Percentiles rank a stretch among this genome's conserved stretches.
Evolutionary conservation across 2,329 filamentous ascomycete species (phyloP).

Genomic region (Fusarium caatingaense): DNA sequence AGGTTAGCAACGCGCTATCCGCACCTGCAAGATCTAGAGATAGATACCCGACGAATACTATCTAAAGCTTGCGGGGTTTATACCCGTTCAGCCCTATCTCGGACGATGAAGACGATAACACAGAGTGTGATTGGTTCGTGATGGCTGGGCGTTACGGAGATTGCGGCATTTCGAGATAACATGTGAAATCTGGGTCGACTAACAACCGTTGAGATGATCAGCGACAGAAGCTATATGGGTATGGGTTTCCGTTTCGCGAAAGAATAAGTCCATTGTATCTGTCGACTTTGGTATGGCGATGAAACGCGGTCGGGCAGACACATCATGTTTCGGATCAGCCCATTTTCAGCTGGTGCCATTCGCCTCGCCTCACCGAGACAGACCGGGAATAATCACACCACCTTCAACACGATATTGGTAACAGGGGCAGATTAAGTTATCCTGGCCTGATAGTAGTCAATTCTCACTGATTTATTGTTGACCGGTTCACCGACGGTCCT

Average conservation of each 20-base stretch:
- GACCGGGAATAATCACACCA: not conserved
- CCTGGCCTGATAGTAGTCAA: not conserved
- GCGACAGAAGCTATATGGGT: not conserved
- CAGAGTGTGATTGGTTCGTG: conserved; percentile 9
- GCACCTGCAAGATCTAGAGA: conserved; percentile 2
- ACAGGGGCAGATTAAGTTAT: not conserved
- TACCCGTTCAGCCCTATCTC: not conserved
- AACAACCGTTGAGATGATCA: not conserved
- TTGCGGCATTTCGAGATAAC: not conserved
- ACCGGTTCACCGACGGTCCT: no score
- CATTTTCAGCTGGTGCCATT: not conserved
- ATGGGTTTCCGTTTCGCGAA: rapidly evolving
- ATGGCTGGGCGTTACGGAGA: not conserved
- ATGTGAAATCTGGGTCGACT: not conserved
- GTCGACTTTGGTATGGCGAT: not conserved
- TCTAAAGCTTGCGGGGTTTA: not conserved
- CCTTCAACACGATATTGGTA: not conserved
- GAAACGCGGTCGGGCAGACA: not conserved
- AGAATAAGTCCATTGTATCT: not conserved
- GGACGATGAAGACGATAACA: not conserved
- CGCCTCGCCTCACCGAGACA: not conserved
- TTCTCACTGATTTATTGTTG: no score
- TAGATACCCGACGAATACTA: not conserved
- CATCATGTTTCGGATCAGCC: not conserved
- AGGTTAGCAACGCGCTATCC: not conserved